Evolutionary conservation across 2,329 filamentous ascomycete genomes (phyloP).

Genomic region (Ilyonectria sp.): DNA sequence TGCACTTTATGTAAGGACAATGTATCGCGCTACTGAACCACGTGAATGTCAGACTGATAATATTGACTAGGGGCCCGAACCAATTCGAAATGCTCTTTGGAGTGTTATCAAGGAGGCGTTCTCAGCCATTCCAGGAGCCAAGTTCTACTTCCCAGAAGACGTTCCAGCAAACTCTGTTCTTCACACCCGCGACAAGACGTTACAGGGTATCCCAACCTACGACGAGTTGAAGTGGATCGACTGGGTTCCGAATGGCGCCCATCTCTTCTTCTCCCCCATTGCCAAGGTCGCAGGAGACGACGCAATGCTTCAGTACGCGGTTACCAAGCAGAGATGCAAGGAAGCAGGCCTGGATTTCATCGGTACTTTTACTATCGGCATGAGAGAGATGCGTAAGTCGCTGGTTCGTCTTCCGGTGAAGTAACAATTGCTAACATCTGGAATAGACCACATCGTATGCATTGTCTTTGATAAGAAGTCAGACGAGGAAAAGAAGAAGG

Average conservation of each 20-base stretch:
- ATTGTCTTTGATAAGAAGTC: conserved; percentile 66
- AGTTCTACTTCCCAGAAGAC: conserved; percentile 42
- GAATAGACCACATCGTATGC: conserved; percentile 59
- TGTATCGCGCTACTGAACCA: rapidly evolving
- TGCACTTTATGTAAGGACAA: conserved; percentile 31
- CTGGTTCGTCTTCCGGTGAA: not conserved
- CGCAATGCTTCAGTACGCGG: conserved; percentile 27
- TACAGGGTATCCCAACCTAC: conserved; percentile 37
- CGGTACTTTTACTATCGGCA: conserved; percentile 33
- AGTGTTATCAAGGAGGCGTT: conserved; percentile 36
- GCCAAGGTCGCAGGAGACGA: conserved; percentile 37
- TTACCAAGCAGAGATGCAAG: conserved; percentile 32
- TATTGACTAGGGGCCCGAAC: conserved; percentile 31
- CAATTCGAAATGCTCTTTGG: conserved; percentile 36
- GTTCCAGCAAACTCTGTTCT: conserved; percentile 38
- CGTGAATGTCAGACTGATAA: not conserved
- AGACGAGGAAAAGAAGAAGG: conserved; percentile 53
- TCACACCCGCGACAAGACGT: conserved; percentile 32
- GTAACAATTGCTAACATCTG: not conserved
- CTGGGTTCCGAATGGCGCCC: conserved; percentile 41
- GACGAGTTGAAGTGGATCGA: conserved; percentile 41
- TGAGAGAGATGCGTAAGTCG: conserved; percentile 26
- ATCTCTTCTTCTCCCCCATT: conserved; percentile 44
- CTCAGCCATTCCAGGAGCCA: conserved; percentile 37
- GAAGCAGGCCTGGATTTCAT: conserved; percentile 42